Conservation (phyloP, 2,329 filamentous ascomycete genomes). For the Pseudogymnoascus sp. region DNA sequence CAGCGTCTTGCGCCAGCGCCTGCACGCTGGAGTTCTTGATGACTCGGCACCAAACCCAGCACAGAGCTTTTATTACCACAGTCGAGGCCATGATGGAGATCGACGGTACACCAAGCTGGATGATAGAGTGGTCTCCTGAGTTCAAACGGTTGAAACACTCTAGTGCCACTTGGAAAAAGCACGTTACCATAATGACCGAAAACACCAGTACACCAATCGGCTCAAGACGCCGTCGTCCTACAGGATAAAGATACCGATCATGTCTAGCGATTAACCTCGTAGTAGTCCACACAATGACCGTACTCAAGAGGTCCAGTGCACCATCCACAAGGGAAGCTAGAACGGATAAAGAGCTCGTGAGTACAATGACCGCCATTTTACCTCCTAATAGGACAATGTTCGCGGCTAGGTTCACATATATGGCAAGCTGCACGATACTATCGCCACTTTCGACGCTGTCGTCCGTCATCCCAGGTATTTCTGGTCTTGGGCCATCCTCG, state of each 20-base stretch:
- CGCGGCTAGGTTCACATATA: constrained; percentile 62
- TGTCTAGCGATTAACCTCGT: constrained; percentile 48
- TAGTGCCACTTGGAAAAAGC: constrained; percentile 53
- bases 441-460: constrained; percentile 69
- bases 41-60: constrained; percentile 51
- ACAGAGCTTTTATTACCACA: constrained; percentile 51
- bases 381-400: constrained; percentile 50
- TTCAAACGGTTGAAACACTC: constrained; percentile 53
- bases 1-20: constrained; percentile 56
- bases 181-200: constrained; percentile 56
- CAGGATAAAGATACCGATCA: constrained; percentile 42
- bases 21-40: constrained; percentile 60
- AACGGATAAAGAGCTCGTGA: constrained; percentile 52
- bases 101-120: constrained; percentile 44
- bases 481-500: constrained; percentile 40
- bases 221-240: constrained; percentile 49
- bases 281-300: constrained; percentile 53
- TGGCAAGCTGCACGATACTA: constrained; percentile 74
- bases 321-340: constrained; percentile 57
- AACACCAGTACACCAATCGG: constrained; percentile 57
- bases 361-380: constrained; percentile 48
- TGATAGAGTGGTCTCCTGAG: constrained; percentile 41
- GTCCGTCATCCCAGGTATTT: constrained; percentile 63
- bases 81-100: constrained; percentile 52
- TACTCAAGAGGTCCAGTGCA: constrained; percentile 53